Conservation (phyloP, 2,329 filamentous ascomycete genomes). For the Aspergillaceae sp. region DNA sequence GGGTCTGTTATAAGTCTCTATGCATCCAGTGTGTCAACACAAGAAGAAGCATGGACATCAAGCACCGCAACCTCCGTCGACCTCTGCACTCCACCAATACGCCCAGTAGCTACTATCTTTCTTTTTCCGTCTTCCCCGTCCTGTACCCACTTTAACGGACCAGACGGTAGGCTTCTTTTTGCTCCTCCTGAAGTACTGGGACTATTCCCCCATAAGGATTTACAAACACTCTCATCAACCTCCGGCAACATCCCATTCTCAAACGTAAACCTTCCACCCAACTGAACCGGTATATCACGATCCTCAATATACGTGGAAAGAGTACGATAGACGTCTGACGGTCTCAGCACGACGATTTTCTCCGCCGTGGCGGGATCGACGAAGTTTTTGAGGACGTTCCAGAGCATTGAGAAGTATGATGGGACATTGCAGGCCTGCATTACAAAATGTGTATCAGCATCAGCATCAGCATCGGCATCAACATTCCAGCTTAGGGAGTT, state of each 20-base stretch:
- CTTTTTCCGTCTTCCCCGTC: conserved; percentile 4
- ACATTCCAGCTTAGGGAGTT: neutral
- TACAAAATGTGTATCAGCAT: too few species aligned
- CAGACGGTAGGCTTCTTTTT: conserved; percentile 4
- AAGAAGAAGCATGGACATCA: neutral
- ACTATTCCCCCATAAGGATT: conserved; percentile 2
- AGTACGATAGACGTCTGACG: conserved; percentile 7
- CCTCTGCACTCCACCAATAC: conserved; percentile 4
- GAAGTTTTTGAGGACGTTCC: conserved; percentile 16
- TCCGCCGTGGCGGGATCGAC: conserved; percentile 18
- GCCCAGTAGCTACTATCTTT: conserved; percentile 13
- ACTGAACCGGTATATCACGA: conserved; percentile 12
- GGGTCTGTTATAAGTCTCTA: too few species aligned
- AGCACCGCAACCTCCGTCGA: conserved; percentile 3
- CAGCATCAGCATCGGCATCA: too few species aligned
- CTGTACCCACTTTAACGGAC: conserved; percentile 15
- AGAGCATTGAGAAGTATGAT: conserved; percentile 15
- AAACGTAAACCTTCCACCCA: conserved; percentile 14
- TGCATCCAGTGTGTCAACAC: too few species aligned
- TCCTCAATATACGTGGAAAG: conserved; percentile 11
- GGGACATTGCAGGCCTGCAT: conserved; percentile 18
- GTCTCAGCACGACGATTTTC: conserved; percentile 14
- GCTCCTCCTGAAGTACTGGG: neutral
- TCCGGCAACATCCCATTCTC: conserved; percentile 13
- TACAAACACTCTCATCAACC: conserved; percentile 7